Base-by-base conservation (phyloP, 495 filamentous ascomycete species). In the Aspergillus heteromorphus region DNA sequence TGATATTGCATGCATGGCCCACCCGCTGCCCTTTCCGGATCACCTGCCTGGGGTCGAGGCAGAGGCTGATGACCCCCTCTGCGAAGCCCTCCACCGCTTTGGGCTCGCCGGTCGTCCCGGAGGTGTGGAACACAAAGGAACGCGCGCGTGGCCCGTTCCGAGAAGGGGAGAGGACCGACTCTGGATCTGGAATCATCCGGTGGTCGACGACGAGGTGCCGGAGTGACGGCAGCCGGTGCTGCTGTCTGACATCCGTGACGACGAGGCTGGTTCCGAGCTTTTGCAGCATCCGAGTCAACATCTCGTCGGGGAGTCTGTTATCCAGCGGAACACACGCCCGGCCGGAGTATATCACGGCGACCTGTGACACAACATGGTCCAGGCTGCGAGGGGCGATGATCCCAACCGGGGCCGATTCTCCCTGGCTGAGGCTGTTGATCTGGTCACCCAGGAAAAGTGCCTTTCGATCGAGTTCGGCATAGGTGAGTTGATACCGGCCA, bases 291-390 rank as follows among this genome's bases (percentile, higher is more conserved):
- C 18, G 11, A 10, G 9, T 19, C 14, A 57, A 23, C 20, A 30
- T 21, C 4, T 31, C 21, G n/a, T 57, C 48, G 4, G 55, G 41
- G 14, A 57, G 23, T 2, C 40, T 29, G 5, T 3, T 10, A 18
- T 57, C 55, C 6, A 57, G 31, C 10, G 55, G 55, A 0, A 57
- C 55, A 40, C 55, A 57, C 7, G 49, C 14, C n/a, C 49, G 3
- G 4, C 55, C 55, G 1, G 49, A 9, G 21, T 48, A 52, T 11
- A 53, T 16, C 10, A 57, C 34, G 13, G 49, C 55, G 1, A 52
- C 55, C 42, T 57, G 55, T 4, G 48, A 25, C 4, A 52, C 4
- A 2, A 57, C 38, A 48, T 57, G 55, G 31, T 40, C 21, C n/a
- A 52, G 40, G 8, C 55, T 29, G 8, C 47, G 38, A 0, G 47